Evolutionary conservation across 2,329 filamentous ascomycete genomes (phyloP).

Genomic region (Fusarium verticillioides): DNA sequence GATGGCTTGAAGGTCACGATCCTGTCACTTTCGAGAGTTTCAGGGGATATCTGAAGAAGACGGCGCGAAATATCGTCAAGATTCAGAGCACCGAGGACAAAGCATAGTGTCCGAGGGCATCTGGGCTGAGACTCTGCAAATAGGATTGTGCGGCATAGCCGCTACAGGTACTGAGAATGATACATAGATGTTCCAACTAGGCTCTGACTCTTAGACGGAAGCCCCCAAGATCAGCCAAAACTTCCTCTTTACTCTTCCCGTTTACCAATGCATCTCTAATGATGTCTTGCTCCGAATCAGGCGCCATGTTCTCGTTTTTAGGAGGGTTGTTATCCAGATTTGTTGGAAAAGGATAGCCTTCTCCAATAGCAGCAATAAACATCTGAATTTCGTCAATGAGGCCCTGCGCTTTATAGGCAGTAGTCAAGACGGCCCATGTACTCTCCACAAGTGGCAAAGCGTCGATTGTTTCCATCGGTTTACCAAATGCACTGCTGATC

Average conservation of each 20-base stretch:
- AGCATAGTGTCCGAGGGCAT: not conserved
- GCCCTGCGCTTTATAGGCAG: slow-evolving; percentile 49
- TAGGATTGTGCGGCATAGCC: not conserved
- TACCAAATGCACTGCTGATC: slow-evolving; percentile 70
- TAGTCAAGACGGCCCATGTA: slow-evolving; percentile 55
- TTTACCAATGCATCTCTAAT: slow-evolving; percentile 57
- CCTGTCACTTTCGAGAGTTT: slow-evolving; percentile 86
- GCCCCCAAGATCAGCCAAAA: slow-evolving; percentile 54
- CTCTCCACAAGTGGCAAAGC: slow-evolving; percentile 58
- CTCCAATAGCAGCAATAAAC: slow-evolving; percentile 62
- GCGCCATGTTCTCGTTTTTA: slow-evolving; percentile 67
- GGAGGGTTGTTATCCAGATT: slow-evolving; percentile 69
- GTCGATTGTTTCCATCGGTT: slow-evolving; percentile 72
- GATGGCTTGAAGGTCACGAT: slow-evolving; percentile 78
- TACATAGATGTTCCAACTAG: not conserved
- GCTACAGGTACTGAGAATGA: not conserved
- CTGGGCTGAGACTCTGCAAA: not conserved
- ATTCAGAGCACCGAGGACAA: not conserved
- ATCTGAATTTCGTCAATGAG: slow-evolving; percentile 56
- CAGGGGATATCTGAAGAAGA: slow-evolving; percentile 76
- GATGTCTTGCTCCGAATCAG: slow-evolving; percentile 67
- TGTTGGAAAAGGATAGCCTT: slow-evolving; percentile 72
- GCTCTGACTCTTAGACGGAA: slow-evolving; percentile 27
- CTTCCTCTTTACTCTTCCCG: slow-evolving; percentile 52
- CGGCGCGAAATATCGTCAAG: slow-evolving; percentile 25